A percentile compares a stretch with the other conserved stretches of the same genome.
These are phyloP conservation scores for Plectranthus barbatus DNA, from an alignment of 257 asterid species.

Conservation along the genomic window DNA sequence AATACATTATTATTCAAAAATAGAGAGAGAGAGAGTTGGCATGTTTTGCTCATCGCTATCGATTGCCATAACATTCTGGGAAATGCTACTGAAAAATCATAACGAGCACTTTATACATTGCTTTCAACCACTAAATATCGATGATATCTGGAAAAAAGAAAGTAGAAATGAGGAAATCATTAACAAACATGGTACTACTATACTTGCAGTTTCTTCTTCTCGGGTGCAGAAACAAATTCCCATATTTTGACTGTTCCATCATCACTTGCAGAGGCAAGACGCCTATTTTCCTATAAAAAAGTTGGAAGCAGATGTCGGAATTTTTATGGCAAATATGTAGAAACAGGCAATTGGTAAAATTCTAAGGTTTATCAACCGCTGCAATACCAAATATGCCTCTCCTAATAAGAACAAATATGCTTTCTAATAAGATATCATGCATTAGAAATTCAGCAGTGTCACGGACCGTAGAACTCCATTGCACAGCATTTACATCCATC, in stretches of 20 bases:
- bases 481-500: slow-evolving; percentile 82
- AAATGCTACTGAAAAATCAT: background rate
- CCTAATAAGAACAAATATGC: background rate
- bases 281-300: slow-evolving; percentile 37
- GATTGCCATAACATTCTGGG: background rate
- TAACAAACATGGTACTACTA: slow-evolving; percentile 3
- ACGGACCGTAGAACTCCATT: slow-evolving; percentile 69
- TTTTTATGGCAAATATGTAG: background rate
- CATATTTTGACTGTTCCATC: slow-evolving; percentile 89
- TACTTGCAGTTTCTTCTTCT: slow-evolving; percentile 9
- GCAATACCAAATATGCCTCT: background rate
- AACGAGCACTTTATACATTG: background rate
- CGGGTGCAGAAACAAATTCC: slow-evolving; percentile 40
- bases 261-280: slow-evolving; percentile 85
- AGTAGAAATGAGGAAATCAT: background rate
- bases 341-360: background rate
- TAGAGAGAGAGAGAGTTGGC: too few species aligned
- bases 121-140: background rate
- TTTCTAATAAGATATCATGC: too few species aligned
- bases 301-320: background rate
- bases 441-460: background rate
- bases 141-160: background rate
- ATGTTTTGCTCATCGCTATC: too few species aligned
- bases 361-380: background rate
- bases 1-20: too few species aligned